Conservation (phyloP, 2,329 filamentous ascomycete genomes). For the Arachnomyces sp. region DNA sequence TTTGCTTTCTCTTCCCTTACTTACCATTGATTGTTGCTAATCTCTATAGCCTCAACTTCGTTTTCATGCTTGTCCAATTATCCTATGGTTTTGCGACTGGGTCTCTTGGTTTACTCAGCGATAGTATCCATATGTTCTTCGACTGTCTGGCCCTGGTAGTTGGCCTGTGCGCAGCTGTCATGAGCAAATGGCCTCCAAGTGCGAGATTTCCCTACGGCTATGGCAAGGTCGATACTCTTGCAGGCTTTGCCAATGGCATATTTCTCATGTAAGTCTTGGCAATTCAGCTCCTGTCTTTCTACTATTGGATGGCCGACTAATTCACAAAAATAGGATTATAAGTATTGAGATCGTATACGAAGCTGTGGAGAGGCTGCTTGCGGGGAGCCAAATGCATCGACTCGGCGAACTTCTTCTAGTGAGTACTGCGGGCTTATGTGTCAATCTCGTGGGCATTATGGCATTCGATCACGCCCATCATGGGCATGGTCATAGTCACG, state of each 20-base stretch:
- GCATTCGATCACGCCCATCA: constrained; percentile 68
- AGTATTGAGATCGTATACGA: constrained; percentile 95
- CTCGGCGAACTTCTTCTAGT: constrained; percentile 83
- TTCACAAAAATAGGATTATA: constrained; percentile 57
- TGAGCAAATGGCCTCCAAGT: constrained; percentile 93
- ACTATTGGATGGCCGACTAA: constrained; percentile 10
- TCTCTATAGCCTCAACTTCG: constrained; percentile 68
- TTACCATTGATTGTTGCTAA: constrained; percentile 13
- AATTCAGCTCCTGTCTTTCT: not conserved
- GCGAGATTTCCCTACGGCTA: constrained; percentile 88
- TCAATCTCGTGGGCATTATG: constrained; percentile 88
- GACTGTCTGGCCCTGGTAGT: constrained; percentile 90
- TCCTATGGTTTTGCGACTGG: constrained; percentile 92
- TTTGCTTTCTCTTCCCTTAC: constrained; percentile 37
- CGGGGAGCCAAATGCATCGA: constrained; percentile 75
- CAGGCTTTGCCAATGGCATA: constrained; percentile 92
- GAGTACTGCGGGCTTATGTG: constrained; percentile 73
- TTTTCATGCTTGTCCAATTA: constrained; percentile 89
- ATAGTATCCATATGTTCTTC: constrained; percentile 99
- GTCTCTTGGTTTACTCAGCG: constrained; percentile 87
- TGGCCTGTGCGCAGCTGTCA: constrained; percentile 82
- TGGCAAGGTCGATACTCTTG: constrained; percentile 92
- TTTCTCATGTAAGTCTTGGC: constrained; percentile 67
- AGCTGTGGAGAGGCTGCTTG: constrained; percentile 77
- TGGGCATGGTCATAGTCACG: constrained; percentile 40